These are phyloP conservation scores for Dendrocalamus latiflorus DNA, from an alignment of 202 grass and related monocot species.

Conservation along the genomic window DNA sequence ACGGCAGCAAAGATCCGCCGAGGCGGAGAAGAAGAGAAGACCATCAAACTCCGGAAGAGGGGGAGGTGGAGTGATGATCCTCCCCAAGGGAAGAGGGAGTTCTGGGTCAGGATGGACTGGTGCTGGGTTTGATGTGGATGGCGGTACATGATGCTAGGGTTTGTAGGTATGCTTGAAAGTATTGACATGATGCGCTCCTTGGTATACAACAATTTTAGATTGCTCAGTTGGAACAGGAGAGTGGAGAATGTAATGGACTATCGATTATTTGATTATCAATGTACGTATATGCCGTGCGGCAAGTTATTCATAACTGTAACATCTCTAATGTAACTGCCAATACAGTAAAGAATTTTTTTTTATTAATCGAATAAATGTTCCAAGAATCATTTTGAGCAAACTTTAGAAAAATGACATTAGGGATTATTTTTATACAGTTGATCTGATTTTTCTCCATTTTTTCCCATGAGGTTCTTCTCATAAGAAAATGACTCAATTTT, in stretches of 20 bases:
- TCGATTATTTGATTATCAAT: slow-evolving; percentile 23
- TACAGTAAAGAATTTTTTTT: not conserved
- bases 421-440: too few species aligned
- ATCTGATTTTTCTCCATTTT: too few species aligned
- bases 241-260: not conserved
- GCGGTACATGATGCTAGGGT: slow-evolving; percentile 30
- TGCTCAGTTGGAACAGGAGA: not conserved
- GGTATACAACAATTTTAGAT: not conserved
- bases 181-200: not conserved
- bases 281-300: not conserved
- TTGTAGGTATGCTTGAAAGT: not conserved
- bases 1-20: slow-evolving; percentile 15
- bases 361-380: not conserved
- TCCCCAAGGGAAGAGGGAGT: slow-evolving; percentile 66
- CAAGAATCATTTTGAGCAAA: not conserved
- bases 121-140: slow-evolving; percentile 75
- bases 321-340: not conserved
- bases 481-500: too few species aligned
- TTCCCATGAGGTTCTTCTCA: too few species aligned
- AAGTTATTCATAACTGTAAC: not conserved
- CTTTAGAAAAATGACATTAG: not conserved
- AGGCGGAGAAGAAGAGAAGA: slow-evolving; percentile 64
- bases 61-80: slow-evolving; percentile 59
- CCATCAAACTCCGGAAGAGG: slow-evolving; percentile 42
- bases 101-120: slow-evolving; percentile 79